Evolutionary conservation across 177 flowering plant species (phyloP).

Genomic region (Vitis hybrid): DNA sequence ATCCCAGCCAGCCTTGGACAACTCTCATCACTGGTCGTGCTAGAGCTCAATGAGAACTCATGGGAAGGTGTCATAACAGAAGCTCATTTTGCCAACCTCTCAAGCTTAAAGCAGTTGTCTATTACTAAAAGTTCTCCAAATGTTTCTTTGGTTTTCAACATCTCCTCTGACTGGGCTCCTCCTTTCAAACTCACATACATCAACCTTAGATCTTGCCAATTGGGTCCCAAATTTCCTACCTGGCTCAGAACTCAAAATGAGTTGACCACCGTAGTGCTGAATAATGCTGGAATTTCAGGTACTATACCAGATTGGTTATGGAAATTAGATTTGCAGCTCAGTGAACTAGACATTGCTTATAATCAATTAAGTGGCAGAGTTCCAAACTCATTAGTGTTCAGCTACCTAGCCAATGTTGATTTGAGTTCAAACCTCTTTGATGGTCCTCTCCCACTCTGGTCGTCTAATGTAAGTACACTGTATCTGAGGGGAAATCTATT

Average conservation of each 20-base stretch:
- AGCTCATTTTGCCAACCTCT: slow-evolving; percentile 23
- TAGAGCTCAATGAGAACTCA: too few relatives aligned
- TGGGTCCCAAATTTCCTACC: slow-evolving; percentile 23
- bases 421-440: slow-evolving; percentile 14
- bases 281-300: slow-evolving; percentile 9
- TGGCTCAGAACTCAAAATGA: slow-evolving; percentile 23
- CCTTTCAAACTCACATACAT: slow-evolving; percentile 20
- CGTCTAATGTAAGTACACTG: too few relatives aligned
- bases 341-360: background rate
- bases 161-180: slow-evolving; percentile 19
- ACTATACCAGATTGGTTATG: slow-evolving; percentile 28
- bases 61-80: too few relatives aligned
- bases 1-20: too few relatives aligned
- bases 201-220: background rate
- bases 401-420: background rate
- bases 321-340: slow-evolving; percentile 1
- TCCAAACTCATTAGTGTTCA: slow-evolving; percentile 9
- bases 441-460: slow-evolving; percentile 16
- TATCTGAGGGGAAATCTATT: too few relatives aligned
- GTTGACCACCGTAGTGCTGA: background rate
- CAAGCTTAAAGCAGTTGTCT: slow-evolving; percentile 7
- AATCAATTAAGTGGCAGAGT: slow-evolving; percentile 16
- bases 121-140: background rate
- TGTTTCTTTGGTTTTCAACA: slow-evolving; percentile 8
- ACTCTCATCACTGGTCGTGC: too few relatives aligned